Base-by-base conservation (phyloP, 768 basidiomycete species). In the Auricularia auricula-judae region DNA sequence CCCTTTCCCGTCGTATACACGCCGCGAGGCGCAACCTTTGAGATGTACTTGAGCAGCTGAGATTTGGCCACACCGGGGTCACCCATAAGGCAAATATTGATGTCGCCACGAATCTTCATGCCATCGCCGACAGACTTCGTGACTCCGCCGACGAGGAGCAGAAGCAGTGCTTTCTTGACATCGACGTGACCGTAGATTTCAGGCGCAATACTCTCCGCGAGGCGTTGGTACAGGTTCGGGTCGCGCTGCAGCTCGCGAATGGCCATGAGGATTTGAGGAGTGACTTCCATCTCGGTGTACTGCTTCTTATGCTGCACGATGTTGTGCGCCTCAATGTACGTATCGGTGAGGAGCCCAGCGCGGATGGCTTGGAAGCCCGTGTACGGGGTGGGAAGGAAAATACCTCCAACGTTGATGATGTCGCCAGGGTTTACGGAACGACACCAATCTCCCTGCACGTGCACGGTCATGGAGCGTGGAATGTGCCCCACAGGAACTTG, bases 401-500 rank as follows among this genome's bases (percentile, higher is more conserved):
- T 88, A 66, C 97, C 97, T n/a, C 92, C 89, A 36, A 98, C 79
- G 73, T 98, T 87, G 56, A 98, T 89, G 36, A 97, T 88, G 72
- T 99, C 97, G 34, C 97, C 97, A 0, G 97, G 97, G 71, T 88
- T 94, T 86, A 98, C 87, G 65, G 83, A 79, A 36, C 97, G 89
- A 7, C 93, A 95, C 42, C 97, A 82, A 66, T 82, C 87, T 29
- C 97, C 97, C 67, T 92, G 86, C 39, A 98, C 81, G 72, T 99
- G 94, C n/a, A 97, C 75, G 0, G 94, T 94, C 97, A 98, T 98
- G 2, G 95, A 94, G 44, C 97, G 88, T 29, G 97, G 97, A 65
- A 99, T 99, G 74, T 99, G 97, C 3, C 97, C 97, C 59, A 99
- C 96, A 29, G 97, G 97, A 1, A 99, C 97, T 86, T 99, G 97